Evolutionary conservation across 306 rosid genomes (phyloP).

Genomic region (Castanea crenata): DNA sequence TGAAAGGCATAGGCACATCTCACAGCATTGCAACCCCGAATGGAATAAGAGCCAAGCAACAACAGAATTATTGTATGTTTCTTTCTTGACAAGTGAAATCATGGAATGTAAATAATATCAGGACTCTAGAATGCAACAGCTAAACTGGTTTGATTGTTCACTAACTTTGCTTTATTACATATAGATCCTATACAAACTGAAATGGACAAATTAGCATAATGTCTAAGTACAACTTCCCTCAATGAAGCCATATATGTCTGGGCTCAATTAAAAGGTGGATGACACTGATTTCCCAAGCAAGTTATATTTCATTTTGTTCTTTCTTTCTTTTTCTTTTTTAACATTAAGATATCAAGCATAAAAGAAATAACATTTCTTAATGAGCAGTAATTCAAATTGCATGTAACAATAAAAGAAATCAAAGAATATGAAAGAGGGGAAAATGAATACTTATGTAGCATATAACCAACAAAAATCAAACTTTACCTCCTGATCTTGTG

Average conservation of each 20-base stretch:
- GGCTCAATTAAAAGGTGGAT: neutral
- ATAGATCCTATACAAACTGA: neutral
- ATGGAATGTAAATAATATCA: neutral
- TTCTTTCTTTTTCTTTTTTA: neutral
- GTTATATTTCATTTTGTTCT: neutral
- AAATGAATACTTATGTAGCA: neutral
- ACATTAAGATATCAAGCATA: no score
- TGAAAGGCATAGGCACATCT: neutral
- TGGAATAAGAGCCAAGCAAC: neutral
- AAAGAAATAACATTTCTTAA: no score
- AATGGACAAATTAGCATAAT: neutral
- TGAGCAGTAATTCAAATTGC: no score
- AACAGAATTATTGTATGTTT: neutral
- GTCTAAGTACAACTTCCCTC: neutral
- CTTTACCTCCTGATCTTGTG: constrained; percentile 21
- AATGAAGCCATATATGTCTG: neutral
- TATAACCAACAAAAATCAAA: neutral
- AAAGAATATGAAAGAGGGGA: neutral
- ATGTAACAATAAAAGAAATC: no score
- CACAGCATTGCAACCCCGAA: neutral
- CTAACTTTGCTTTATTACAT: neutral
- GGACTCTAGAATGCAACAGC: neutral
- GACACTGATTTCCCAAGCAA: neutral
- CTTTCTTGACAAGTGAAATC: neutral
- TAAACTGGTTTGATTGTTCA: neutral